These are phyloP conservation scores for Incumbomyces lentus DNA, from an alignment of 2,329 filamentous ascomycete species.

Conservation along the genomic window DNA sequence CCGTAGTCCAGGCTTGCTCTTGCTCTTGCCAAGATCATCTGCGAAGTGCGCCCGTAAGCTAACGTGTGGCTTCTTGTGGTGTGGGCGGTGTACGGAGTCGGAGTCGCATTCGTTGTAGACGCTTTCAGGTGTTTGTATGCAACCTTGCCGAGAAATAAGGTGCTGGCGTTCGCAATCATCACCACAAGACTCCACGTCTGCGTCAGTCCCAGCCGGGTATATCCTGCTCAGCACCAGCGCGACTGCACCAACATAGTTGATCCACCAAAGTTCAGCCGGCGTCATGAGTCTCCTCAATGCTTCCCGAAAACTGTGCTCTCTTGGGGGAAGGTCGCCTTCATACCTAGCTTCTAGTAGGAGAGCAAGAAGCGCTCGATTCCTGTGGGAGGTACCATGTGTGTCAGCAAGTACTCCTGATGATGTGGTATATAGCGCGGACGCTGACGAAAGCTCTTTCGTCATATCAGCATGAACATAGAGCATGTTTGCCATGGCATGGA, in stretches of 20 bases:
- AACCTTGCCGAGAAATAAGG: too few species aligned
- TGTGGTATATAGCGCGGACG: slow-evolving; percentile 62
- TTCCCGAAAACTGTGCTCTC: slow-evolving; percentile 45
- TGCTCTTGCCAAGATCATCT: slow-evolving; percentile 30
- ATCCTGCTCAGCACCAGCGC: slow-evolving; percentile 48
- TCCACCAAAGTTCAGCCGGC: slow-evolving; percentile 52
- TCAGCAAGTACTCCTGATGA: slow-evolving; percentile 57
- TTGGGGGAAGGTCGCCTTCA: slow-evolving; percentile 53
- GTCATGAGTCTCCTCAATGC: slow-evolving; percentile 46
- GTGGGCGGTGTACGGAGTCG: not conserved
- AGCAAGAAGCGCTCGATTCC: slow-evolving; percentile 59
- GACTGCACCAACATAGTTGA: slow-evolving; percentile 51
- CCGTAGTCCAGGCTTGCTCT: slow-evolving; percentile 32
- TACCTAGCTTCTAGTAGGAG: slow-evolving; percentile 65
- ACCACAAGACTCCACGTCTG: slow-evolving; percentile 6
- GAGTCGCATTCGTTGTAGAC: not conserved
- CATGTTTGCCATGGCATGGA: slow-evolving; percentile 49
- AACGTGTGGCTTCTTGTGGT: slow-evolving; percentile 26
- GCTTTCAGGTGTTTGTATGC: not conserved
- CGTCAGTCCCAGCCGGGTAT: slow-evolving; percentile 49
- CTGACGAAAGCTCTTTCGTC: slow-evolving; percentile 47
- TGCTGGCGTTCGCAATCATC: not conserved
- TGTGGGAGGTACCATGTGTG: slow-evolving; percentile 63
- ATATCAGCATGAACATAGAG: slow-evolving; percentile 45
- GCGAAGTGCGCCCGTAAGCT: slow-evolving; percentile 34